These are phyloP conservation scores for Hirschfeldia incana DNA, from an alignment of 345 rosid genomes.

Conservation along the genomic window DNA sequence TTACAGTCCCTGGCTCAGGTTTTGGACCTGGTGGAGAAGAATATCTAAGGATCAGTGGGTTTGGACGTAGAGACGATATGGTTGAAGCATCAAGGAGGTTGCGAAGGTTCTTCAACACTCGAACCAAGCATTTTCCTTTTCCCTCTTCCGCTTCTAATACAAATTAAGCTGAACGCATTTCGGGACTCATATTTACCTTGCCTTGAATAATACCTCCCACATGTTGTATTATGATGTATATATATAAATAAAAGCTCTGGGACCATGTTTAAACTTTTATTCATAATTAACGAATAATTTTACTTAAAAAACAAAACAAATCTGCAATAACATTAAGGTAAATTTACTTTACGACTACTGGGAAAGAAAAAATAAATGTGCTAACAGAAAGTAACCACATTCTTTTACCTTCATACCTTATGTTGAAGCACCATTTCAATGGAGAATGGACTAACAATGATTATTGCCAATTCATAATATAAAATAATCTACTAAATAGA, in stretches of 20 bases:
- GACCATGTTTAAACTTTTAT: neutral
- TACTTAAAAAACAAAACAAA: neutral
- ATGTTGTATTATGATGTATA: slow-evolving; percentile 15
- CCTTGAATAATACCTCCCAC: slow-evolving; percentile 1
- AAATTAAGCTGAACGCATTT: slow-evolving; percentile 2
- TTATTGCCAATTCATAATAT: neutral
- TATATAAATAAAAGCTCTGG: slow-evolving; percentile 16
- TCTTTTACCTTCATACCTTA: neutral
- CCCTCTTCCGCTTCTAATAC: slow-evolving; percentile 15
- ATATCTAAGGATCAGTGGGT: slow-evolving; percentile 70
- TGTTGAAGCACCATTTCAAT: neutral
- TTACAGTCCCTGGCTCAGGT: slow-evolving; percentile 74
- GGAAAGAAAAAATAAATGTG: neutral
- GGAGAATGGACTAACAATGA: neutral
- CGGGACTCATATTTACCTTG: neutral
- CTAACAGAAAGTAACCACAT: neutral
- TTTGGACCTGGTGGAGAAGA: slow-evolving; percentile 85
- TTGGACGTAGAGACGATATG: slow-evolving; percentile 52
- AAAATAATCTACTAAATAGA: neutral
- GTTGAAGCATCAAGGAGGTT: slow-evolving; percentile 69
- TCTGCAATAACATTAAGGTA: neutral
- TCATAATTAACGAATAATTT: neutral
- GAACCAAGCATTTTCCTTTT: slow-evolving; percentile 27
- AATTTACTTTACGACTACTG: neutral
- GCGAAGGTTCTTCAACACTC: slow-evolving; percentile 14